These are phyloP conservation scores for Jasminum sambac DNA, from an alignment of 257 asterid species.

Conservation along the genomic window DNA sequence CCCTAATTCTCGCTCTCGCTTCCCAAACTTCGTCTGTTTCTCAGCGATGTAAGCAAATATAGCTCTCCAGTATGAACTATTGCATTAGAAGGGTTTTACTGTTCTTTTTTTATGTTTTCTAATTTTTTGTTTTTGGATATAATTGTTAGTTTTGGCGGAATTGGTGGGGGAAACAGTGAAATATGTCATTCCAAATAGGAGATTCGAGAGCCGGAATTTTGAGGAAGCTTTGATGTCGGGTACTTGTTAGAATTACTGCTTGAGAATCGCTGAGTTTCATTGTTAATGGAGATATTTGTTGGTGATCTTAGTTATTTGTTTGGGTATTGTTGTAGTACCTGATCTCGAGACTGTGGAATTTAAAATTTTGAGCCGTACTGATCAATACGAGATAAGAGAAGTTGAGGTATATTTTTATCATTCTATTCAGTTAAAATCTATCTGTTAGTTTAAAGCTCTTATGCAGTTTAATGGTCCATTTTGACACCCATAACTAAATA, in stretches of 20 bases:
- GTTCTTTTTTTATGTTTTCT: conserved; percentile 1
- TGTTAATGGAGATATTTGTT: conserved; percentile 11
- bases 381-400: conserved; percentile 72
- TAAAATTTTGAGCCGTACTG: conserved; percentile 58
- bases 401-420: conserved; percentile 55
- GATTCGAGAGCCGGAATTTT: conserved; percentile 58
- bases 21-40: conserved; percentile 64
- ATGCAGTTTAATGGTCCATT: background rate
- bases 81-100: background rate
- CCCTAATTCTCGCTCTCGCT: conserved; percentile 78
- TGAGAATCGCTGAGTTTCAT: background rate
- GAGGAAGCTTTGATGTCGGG: conserved; percentile 98
- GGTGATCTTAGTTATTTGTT: conserved; percentile 1
- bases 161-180: conserved; percentile 64
- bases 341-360: conserved; percentile 79
- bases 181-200: conserved; percentile 55
- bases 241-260: conserved; percentile 23
- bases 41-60: conserved; percentile 52
- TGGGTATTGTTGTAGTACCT: conserved; percentile 49
- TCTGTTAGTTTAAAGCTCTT: conserved; percentile 1
- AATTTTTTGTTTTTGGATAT: background rate
- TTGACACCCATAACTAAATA: background rate
- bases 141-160: conserved; percentile 56
- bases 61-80: background rate
- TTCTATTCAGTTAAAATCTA: conserved; percentile 7